Evolutionary conservation across 345 rosid species (phyloP).

Genomic region (Combretum micranthum): DNA sequence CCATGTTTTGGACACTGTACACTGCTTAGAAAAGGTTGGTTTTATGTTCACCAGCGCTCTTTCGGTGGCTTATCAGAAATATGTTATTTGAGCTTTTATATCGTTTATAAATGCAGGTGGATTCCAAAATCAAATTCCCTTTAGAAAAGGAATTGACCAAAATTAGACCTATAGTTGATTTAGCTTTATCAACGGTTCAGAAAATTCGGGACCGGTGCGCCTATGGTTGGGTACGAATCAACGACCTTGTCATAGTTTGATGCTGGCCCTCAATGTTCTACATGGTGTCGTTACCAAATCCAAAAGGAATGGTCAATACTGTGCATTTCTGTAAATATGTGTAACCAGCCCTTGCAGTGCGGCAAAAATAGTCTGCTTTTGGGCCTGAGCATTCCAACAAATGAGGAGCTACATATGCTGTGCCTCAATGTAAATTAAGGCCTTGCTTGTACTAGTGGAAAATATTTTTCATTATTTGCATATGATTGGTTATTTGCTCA

Average conservation of each 20-base stretch:
- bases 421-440: too few relatives aligned
- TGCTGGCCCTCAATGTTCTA: background rate
- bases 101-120: constrained; percentile 35
- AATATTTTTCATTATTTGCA: too few relatives aligned
- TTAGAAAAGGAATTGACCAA: constrained; percentile 58
- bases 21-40: constrained; percentile 66
- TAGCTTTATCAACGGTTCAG: constrained; percentile 45
- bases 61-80: background rate
- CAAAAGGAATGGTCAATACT: too few relatives aligned
- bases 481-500: too few relatives aligned
- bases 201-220: constrained; percentile 64
- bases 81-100: background rate
- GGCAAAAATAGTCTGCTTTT: too few relatives aligned
- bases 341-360: too few relatives aligned
- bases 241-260: constrained; percentile 23
- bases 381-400: too few relatives aligned
- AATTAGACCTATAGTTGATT: constrained; percentile 45
- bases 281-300: background rate
- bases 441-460: too few relatives aligned
- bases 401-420: too few relatives aligned
- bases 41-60: background rate
- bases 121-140: constrained; percentile 32
- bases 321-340: too few relatives aligned
- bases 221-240: constrained; percentile 76
- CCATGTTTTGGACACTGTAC: constrained; percentile 59